Conservation (phyloP, 345 rosid genomes). For the Aquilaria malaccensis region DNA sequence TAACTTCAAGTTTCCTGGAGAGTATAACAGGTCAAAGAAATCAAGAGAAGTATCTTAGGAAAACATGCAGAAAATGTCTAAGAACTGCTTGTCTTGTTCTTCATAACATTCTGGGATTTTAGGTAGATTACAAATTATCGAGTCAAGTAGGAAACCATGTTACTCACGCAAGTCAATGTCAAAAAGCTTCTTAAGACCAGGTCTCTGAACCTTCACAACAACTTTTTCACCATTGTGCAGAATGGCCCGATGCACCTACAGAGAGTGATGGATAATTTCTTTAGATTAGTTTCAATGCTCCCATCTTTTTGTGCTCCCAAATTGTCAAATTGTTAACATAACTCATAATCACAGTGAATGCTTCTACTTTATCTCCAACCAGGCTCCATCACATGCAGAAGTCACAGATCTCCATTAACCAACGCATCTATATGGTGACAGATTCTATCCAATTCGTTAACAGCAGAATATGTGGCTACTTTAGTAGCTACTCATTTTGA, state of each 20-base stretch:
- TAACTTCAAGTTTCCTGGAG: slow-evolving; percentile 73
- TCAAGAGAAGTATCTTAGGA: too few species aligned
- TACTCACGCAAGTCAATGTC: slow-evolving; percentile 86
- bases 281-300: too few species aligned
- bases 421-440: neutral
- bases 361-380: too few species aligned
- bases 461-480: neutral
- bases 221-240: slow-evolving; percentile 91
- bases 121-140: too few species aligned
- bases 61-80: too few species aligned
- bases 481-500: neutral
- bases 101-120: too few species aligned
- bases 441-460: slow-evolving; percentile 1
- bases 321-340: too few species aligned
- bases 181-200: slow-evolving; percentile 87
- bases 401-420: neutral
- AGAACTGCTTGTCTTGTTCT: too few species aligned
- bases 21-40: neutral
- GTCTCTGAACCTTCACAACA: slow-evolving; percentile 90
- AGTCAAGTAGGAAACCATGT: neutral
- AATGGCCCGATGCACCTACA: slow-evolving; percentile 86
- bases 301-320: too few species aligned
- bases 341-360: too few species aligned
- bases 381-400: neutral
- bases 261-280: neutral